These are phyloP conservation scores for Crithidia mellificae DNA, from an alignment of 208 protist genomes.

Conservation along the genomic window DNA sequence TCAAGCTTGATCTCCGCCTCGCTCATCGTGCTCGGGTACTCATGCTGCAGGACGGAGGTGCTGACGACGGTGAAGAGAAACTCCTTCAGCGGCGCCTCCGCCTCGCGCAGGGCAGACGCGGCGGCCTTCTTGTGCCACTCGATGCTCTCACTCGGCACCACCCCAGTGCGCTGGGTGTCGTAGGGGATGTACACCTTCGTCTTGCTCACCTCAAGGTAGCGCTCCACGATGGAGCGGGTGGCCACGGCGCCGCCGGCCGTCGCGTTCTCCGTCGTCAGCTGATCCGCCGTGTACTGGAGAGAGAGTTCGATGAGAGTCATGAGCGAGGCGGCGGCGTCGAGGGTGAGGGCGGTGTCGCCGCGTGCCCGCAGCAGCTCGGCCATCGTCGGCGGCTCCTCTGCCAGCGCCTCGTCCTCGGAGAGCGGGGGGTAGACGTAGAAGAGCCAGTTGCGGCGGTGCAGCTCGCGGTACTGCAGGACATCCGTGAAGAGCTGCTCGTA, in stretches of 20 bases:
- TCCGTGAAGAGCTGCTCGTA: slow-evolving; percentile 37
- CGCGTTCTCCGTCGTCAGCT: slow-evolving; percentile 20
- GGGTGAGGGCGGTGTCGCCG: slow-evolving; percentile 2
- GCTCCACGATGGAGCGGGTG: slow-evolving; percentile 39
- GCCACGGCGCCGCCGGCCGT: slow-evolving; percentile 7
- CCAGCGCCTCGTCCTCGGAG: slow-evolving; percentile 3
- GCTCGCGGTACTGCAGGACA: slow-evolving; percentile 50
- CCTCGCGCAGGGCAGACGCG: slow-evolving; percentile 18
- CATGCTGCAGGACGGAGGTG: slow-evolving; percentile 21
- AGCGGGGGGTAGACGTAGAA: slow-evolving; percentile 52
- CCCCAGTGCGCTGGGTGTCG: slow-evolving; percentile 35
- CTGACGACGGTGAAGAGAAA: slow-evolving; percentile 39
- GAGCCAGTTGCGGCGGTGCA: slow-evolving; percentile 46
- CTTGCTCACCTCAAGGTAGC: slow-evolving; percentile 40
- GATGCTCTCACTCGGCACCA: slow-evolving; percentile 34
- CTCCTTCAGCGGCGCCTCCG: slow-evolving; percentile 31
- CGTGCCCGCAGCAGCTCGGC: slow-evolving; percentile 28
- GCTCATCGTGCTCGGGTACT: slow-evolving; percentile 14
- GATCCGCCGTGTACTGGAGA: slow-evolving; percentile 34
- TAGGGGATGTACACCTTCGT: slow-evolving; percentile 50
- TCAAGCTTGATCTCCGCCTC: slow-evolving; percentile 16
- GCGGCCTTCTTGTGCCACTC: slow-evolving; percentile 31
- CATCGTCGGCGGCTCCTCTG: slow-evolving; percentile 38
- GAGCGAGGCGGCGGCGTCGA: slow-evolving; percentile 8
- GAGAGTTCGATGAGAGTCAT: slow-evolving; percentile 28